Conservation (phyloP, 1,284 basidiomycete species). For the Ganoderma sp. region DNA sequence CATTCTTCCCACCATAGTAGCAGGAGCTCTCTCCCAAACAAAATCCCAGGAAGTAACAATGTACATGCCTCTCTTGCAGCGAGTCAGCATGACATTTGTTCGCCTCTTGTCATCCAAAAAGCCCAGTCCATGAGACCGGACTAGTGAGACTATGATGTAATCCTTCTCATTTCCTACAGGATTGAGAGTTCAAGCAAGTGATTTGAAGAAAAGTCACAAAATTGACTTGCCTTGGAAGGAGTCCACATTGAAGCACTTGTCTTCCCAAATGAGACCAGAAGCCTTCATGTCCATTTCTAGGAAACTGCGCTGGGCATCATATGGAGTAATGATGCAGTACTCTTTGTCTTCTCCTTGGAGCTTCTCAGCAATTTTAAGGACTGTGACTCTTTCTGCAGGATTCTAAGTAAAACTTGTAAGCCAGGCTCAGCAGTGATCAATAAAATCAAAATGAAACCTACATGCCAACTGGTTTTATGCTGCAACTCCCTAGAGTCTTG, state of each 20-base stretch:
- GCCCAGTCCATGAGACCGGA: constrained; percentile 52
- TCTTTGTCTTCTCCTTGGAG: constrained; percentile 45
- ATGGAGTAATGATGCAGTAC: constrained; percentile 60
- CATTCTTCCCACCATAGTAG: constrained; percentile 55
- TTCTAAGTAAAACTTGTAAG: constrained; percentile 47
- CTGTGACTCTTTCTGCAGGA: constrained; percentile 44
- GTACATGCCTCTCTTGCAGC: constrained; percentile 72
- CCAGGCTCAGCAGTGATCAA: constrained; percentile 16
- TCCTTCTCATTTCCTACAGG: constrained; percentile 51
- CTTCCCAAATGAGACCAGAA: constrained; percentile 46
- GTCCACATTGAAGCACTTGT: constrained; percentile 59
- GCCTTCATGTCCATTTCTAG: constrained; percentile 49
- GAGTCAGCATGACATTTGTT: constrained; percentile 72
- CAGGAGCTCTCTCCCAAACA: constrained; percentile 50
- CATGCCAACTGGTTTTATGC: constrained; percentile 51
- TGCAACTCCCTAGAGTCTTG: constrained; percentile 46
- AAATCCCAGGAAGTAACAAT: constrained; percentile 65
- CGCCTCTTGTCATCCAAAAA: constrained; percentile 57
- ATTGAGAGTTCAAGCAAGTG: constrained; percentile 16
- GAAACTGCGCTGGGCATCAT: constrained; percentile 56
- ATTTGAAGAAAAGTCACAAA: not conserved
- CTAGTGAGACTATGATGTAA: constrained; percentile 67
- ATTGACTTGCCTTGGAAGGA: constrained; percentile 47
- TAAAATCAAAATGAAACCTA: constrained; percentile 35
- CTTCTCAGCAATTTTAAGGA: constrained; percentile 51